Evolutionary conservation across 345 rosid genomes (phyloP).

Genomic region (Lepidium africanum): DNA sequence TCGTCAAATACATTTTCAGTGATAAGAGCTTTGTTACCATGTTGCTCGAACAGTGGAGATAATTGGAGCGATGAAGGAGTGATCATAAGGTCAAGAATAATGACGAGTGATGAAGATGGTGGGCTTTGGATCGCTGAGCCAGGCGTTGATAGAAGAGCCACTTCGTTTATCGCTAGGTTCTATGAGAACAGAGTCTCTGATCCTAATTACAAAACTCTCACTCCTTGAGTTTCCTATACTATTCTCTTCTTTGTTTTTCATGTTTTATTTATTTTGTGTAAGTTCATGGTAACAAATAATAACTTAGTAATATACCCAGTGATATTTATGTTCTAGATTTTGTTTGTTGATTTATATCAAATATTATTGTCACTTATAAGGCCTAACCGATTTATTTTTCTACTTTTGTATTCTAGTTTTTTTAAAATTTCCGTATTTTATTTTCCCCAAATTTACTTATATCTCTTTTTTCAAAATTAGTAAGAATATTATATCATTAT

Average conservation of each 20-base stretch:
- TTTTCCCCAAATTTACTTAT: background rate
- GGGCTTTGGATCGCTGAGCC: constrained; percentile 73
- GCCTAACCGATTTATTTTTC: background rate
- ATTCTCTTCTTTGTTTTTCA: background rate
- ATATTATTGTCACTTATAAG: background rate
- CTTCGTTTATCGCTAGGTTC: constrained; percentile 62
- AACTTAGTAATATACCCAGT: background rate
- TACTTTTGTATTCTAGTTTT: background rate
- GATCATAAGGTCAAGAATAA: constrained; percentile 35
- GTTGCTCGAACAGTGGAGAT: constrained; percentile 47
- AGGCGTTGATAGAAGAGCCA: constrained; percentile 62
- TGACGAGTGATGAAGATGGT: constrained; percentile 65
- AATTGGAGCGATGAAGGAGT: constrained; percentile 49
- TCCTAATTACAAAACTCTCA: constrained; percentile 33
- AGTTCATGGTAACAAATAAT: background rate
- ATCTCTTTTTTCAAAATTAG: background rate
- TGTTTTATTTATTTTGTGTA: background rate
- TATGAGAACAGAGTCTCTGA: constrained; percentile 47
- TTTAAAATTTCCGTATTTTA: background rate
- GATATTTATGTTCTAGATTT: background rate
- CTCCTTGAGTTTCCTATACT: constrained; percentile 17
- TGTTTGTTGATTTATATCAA: background rate
- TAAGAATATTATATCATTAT: background rate
- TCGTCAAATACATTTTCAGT: constrained; percentile 19
- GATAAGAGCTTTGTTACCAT: constrained; percentile 40